Conservation (phyloP, 345 rosid species). For the Hibiscus trionum region DNA sequence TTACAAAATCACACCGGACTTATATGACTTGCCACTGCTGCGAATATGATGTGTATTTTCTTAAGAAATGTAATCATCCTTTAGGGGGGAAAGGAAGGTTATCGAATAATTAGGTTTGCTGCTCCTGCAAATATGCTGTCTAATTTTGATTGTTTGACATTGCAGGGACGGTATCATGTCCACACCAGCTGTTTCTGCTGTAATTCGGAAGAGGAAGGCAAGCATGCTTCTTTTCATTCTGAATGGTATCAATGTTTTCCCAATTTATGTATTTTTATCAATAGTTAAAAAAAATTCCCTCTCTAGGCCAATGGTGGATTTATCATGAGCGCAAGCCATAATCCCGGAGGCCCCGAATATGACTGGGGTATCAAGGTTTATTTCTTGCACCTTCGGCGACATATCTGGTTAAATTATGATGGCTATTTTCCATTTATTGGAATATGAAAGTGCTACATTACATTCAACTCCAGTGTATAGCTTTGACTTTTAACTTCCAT, state of each 20-base stretch:
- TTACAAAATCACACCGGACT: neutral
- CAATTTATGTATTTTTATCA: neutral
- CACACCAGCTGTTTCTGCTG: slow-evolving; percentile 90
- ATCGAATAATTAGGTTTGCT: neutral
- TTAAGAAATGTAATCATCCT: neutral
- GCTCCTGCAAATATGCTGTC: neutral
- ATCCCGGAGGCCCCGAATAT: slow-evolving; percentile 88
- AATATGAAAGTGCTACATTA: neutral
- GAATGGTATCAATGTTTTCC: neutral
- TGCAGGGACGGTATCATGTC: slow-evolving; percentile 82
- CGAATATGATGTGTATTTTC: neutral
- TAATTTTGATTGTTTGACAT: neutral
- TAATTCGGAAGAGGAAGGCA: slow-evolving; percentile 77
- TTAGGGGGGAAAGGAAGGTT: neutral
- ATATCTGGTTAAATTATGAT: neutral
- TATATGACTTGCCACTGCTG: neutral
- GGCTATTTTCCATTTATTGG: neutral
- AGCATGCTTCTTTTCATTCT: slow-evolving; percentile 5
- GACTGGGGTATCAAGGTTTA: slow-evolving; percentile 97
- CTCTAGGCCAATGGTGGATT: slow-evolving; percentile 87
- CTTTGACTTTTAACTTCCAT: slow-evolving; percentile 9
- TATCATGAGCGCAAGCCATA: slow-evolving; percentile 95
- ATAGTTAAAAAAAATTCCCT: neutral
- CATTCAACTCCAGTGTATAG: neutral
- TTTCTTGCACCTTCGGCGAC: slow-evolving; percentile 6